A percentile compares a stretch with the other conserved stretches of the same genome.
Evolutionary conservation across 129 eudicot genomes (phyloP).

Genomic region (Pulicaria dysenterica): DNA sequence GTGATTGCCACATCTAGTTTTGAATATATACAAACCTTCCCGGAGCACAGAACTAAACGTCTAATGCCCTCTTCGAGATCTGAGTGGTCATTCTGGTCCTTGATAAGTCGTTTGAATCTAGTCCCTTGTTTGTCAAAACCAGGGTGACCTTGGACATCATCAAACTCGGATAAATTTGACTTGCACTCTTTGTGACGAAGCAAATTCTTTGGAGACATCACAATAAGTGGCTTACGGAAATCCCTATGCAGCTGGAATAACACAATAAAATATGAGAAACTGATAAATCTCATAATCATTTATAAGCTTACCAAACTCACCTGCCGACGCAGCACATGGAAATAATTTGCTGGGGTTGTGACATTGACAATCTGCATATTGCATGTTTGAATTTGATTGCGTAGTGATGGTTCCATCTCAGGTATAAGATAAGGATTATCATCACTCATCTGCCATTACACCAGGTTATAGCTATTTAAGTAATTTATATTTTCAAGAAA

Average conservation of each 20-base stretch:
- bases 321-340: slow-evolving; percentile 96
- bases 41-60: slow-evolving; percentile 94
- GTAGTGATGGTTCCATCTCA: slow-evolving; percentile 91
- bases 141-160: slow-evolving; percentile 97
- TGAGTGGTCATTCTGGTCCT: slow-evolving; percentile 91
- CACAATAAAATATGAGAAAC: slow-evolving; percentile 22
- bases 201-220: slow-evolving; percentile 92
- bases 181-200: slow-evolving; percentile 98
- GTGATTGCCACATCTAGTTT: not conserved
- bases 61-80: slow-evolving; percentile 94
- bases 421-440: slow-evolving; percentile 88
- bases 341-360: slow-evolving; percentile 96
- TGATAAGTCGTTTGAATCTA: slow-evolving; percentile 93
- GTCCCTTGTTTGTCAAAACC: slow-evolving; percentile 99
- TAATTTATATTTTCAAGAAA: not conserved
- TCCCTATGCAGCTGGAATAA: slow-evolving; percentile 77
- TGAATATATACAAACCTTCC: slow-evolving; percentile 62
- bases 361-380: slow-evolving; percentile 98
- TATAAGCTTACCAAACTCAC: slow-evolving; percentile 39
- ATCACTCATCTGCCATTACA: slow-evolving; percentile 78
- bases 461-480: too few species aligned
- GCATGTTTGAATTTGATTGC: slow-evolving; percentile 95
- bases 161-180: slow-evolving; percentile 93
- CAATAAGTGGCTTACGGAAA: slow-evolving; percentile 95
- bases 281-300: not conserved